Conservation (phyloP, 139 green algal genomes). For the Limnomonas spitsbergensis region DNA sequence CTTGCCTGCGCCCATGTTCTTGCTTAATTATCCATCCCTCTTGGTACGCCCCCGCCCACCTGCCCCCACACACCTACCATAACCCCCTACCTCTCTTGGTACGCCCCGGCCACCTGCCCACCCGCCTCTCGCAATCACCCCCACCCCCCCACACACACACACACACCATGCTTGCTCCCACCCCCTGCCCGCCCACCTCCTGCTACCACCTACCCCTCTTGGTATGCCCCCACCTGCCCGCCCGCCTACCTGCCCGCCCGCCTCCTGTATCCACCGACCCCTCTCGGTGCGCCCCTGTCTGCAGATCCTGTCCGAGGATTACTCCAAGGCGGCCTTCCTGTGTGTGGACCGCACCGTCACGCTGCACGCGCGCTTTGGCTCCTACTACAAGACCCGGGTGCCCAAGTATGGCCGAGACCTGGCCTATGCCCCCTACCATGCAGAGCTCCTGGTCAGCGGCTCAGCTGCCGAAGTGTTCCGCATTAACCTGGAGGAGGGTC, state of each 20-base stretch:
- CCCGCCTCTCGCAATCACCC: no score
- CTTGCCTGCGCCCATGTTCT: no score
- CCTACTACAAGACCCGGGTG: conserved; percentile 79
- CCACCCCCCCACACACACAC: no score
- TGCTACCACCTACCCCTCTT: background rate
- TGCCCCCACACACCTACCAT: no score
- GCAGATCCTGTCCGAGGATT: conserved; percentile 90
- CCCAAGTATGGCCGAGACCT: conserved; percentile 76
- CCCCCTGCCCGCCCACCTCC: no score
- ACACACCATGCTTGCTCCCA: no score
- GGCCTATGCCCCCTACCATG: conserved; percentile 70
- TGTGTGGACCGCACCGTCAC: conserved; percentile 80
- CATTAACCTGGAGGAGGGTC: conserved; percentile 85
- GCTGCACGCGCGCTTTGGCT: conserved; percentile 91
- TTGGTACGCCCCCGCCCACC: no score
- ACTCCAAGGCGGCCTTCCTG: conserved; percentile 91
- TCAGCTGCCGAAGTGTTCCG: conserved; percentile 73
- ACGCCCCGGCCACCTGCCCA: no score
- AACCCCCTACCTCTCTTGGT: no score
- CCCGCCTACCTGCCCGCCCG: background rate
- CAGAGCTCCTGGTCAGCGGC: conserved; percentile 81
- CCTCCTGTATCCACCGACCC: no score
- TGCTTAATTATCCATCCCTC: no score
- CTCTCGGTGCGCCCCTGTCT: no score
- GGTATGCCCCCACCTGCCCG: background rate